Conservation (phyloP, 805 yeast species). For the Candida chilensis region DNA sequence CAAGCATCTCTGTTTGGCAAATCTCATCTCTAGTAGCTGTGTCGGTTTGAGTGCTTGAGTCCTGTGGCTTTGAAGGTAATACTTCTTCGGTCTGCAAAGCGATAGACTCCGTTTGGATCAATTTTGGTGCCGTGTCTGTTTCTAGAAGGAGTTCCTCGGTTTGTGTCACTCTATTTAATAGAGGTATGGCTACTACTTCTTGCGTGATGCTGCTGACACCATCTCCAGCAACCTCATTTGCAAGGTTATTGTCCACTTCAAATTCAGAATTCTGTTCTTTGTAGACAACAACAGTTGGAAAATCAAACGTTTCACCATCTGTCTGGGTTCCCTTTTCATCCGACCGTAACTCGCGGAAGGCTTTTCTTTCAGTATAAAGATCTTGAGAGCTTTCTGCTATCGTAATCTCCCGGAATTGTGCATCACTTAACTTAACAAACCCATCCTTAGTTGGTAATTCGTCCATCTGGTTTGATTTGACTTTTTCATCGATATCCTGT, state of each 20-base stretch:
- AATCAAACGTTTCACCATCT: not conserved
- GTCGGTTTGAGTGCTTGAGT: no score
- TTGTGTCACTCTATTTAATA: not conserved
- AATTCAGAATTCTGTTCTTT: not conserved
- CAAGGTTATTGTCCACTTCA: not conserved
- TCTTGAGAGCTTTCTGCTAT: not conserved
- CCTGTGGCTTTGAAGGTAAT: no score
- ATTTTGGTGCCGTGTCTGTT: not conserved
- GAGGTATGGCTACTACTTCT: not conserved
- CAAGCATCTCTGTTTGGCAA: not conserved
- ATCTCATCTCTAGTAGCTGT: not conserved
- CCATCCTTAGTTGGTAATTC: not conserved
- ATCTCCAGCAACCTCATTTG: not conserved
- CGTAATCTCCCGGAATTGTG: not conserved
- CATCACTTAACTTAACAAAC: not conserved
- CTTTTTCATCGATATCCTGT: not conserved
- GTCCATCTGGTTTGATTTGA: not conserved
- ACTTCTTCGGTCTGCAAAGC: not conserved
- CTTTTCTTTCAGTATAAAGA: not conserved
- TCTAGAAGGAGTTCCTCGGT: not conserved
- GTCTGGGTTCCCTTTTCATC: not conserved
- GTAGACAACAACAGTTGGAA: not conserved
- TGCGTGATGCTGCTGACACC: not conserved
- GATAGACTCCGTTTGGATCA: not conserved
- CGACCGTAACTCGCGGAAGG: not conserved